phyloP scores from a whole-genome alignment of 2,329 filamentous ascomycete genomes.

The Hymenoscyphus scutula region DNA sequence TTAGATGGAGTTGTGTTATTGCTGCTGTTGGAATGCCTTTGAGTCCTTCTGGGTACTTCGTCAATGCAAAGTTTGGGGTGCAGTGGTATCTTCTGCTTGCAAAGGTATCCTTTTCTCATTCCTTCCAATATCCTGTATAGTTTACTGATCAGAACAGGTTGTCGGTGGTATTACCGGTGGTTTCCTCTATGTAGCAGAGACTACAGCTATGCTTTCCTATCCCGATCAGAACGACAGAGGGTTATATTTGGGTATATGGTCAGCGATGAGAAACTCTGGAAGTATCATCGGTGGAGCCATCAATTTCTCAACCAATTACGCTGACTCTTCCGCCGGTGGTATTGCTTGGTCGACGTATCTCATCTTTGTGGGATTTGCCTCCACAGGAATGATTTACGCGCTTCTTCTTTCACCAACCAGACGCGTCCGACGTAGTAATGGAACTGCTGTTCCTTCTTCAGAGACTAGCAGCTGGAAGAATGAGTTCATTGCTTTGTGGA shows the following conservation, averaged over 20 bases:
- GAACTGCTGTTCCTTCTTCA: conserved; percentile 48
- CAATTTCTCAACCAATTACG: conserved; percentile 62
- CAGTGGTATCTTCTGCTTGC: conserved; percentile 66
- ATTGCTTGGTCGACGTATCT: conserved; percentile 68
- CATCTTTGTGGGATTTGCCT: conserved; percentile 57
- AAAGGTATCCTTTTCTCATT: conserved; percentile 14
- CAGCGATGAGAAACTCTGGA: conserved; percentile 55
- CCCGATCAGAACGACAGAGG: conserved; percentile 37
- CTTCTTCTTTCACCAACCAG: conserved; percentile 53
- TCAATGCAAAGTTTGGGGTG: conserved; percentile 64
- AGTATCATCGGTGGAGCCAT: conserved; percentile 70
- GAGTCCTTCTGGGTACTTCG: conserved; percentile 57
- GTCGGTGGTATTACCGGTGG: conserved; percentile 25
- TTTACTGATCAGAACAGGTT: conserved; percentile 21
- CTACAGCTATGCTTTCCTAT: conserved; percentile 40
- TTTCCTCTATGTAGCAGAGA: conserved; percentile 39
- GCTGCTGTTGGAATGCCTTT: conserved; percentile 38
- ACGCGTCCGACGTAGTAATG: conserved; percentile 62
- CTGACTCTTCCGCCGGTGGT: conserved; percentile 55
- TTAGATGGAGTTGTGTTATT: conserved; percentile 40
- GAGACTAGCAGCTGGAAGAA: conserved; percentile 55
- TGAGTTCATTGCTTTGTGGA: conserved; percentile 57
- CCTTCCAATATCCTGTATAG: background rate
- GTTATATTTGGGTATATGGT: conserved; percentile 57
- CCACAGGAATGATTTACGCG: conserved; percentile 36